Percentiles rank a stretch among this genome's conserved stretches.
Evolutionary conservation across 2,329 filamentous ascomycete species (phyloP).

Genomic region (Cordyceps cateniannulata): DNA sequence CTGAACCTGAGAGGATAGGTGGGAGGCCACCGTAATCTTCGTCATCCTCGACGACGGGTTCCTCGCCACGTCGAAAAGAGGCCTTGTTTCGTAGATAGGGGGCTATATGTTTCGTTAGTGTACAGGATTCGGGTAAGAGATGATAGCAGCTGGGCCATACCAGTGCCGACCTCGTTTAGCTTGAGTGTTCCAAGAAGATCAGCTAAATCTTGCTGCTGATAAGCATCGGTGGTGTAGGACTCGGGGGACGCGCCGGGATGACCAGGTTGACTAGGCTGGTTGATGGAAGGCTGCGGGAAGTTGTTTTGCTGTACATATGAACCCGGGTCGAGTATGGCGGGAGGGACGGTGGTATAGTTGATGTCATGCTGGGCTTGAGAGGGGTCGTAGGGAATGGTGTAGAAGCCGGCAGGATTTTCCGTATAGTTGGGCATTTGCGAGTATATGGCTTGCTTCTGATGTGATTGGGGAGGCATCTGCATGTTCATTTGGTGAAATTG

Average conservation of each 20-base stretch:
- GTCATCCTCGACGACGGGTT: slow-evolving; percentile 60
- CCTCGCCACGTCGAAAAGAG: slow-evolving; percentile 45
- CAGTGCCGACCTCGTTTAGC: slow-evolving; percentile 80
- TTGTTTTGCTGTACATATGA: slow-evolving; percentile 40
- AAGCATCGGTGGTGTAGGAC: slow-evolving; percentile 55
- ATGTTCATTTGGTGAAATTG: slow-evolving; percentile 46
- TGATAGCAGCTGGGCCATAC: slow-evolving; percentile 40
- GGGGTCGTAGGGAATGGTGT: slow-evolving; percentile 41
- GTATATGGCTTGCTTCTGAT: slow-evolving; percentile 41
- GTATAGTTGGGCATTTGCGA: slow-evolving; percentile 43
- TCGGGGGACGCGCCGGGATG: slow-evolving; percentile 32
- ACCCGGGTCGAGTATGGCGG: slow-evolving; percentile 43
- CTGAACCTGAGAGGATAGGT: slow-evolving; percentile 59
- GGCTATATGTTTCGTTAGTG: slow-evolving; percentile 40
- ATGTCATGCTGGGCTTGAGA: slow-evolving; percentile 39
- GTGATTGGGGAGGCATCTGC: slow-evolving; percentile 35
- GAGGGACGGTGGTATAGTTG: slow-evolving; percentile 47
- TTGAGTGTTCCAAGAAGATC: slow-evolving; percentile 81
- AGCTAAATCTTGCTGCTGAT: slow-evolving; percentile 64
- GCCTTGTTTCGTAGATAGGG: slow-evolving; percentile 72
- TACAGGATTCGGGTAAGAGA: background rate
- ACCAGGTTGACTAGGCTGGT: slow-evolving; percentile 18
- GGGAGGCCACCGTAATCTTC: slow-evolving; percentile 73
- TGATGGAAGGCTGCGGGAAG: slow-evolving; percentile 47
- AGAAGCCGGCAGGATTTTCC: slow-evolving; percentile 38